Evolutionary conservation across 768 basidiomycete genomes (phyloP), one percentile per base, ranked within the genome.

Genomic region (Leccinum imitatum): DNA sequence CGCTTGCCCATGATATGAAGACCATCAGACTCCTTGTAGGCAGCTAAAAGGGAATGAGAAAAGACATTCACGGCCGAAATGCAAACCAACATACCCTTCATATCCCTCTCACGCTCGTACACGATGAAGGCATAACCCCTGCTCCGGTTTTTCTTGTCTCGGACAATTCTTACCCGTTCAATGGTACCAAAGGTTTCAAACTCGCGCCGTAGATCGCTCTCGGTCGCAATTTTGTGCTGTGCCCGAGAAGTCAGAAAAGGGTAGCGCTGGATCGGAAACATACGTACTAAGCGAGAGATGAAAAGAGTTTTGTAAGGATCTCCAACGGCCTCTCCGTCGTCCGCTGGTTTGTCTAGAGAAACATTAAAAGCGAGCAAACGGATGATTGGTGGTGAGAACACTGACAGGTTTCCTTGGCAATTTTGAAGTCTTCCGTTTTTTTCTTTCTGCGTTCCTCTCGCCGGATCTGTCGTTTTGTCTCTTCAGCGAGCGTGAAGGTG

Each of bases 241-340:
- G 61, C 58, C 44, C 58, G 30, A 66, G 54, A 60, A 52, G 57
- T 72, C 64, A 58, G 66, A 56, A 57, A 17, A 54, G 33, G 6
- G 13, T 3, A 57, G 60, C 15, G 57, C 15, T 14, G 23, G 8
- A 14, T 19, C 56, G 17, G 33, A 50, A 39, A 48, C 35, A 44
- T 5, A 73, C 79, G 39, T 70, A 95, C 95, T 72, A 99, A 77
- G 65, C 95, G 88, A 35, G 95, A 90, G 63, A 98, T 94, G 75
- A 99, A 99, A 23, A 99, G 80, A 0, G 97, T 98, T 74, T 98
- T 98, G 79, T 98, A 99, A 4, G 97, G 97, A 70, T 99, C 97
- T 3, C 97, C 97, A 46, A 89, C 81, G 33, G 94, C 95, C 71
- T 96, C 87, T 13, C 88, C 58, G 69, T 99, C 95, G 56, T 96